phyloP scores from a whole-genome alignment of 768 basidiomycete species.

The Boletus rufocinnamomeus region DNA sequence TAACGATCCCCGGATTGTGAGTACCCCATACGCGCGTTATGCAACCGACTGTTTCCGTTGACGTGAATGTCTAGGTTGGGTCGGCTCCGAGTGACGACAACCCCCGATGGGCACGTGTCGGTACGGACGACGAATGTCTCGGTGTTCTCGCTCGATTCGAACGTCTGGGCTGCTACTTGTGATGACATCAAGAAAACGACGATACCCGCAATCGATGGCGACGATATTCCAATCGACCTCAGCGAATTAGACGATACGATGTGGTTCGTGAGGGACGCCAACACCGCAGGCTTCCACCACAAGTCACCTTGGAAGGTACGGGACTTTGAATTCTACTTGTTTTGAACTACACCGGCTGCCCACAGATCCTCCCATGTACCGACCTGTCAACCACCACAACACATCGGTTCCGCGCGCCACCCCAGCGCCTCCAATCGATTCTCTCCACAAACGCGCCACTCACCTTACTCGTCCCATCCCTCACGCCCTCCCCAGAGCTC shows the following conservation, averaged over 20 bases:
- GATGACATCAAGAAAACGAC: neutral
- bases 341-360: neutral
- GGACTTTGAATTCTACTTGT: too few relatives aligned
- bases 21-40: constrained; percentile 13
- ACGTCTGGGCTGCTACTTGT: neutral
- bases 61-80: constrained; percentile 14
- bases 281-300: neutral
- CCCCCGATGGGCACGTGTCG: constrained; percentile 6
- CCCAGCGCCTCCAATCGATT: constrained; percentile 61
- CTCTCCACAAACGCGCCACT: constrained; percentile 57
- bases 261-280: constrained; percentile 14
- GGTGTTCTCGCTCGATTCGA: constrained; percentile 24
- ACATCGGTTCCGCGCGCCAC: constrained; percentile 9
- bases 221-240: constrained; percentile 2
- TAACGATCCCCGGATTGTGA: constrained; percentile 70
- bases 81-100: constrained; percentile 22
- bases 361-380: constrained; percentile 10
- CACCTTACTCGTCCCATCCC: constrained; percentile 54
- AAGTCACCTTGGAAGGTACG: constrained; percentile 30
- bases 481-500: constrained; percentile 36
- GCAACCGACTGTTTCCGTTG: neutral
- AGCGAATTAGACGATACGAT: neutral
- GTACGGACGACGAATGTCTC: constrained; percentile 30
- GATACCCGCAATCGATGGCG: constrained; percentile 18
- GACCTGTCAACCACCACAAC: neutral